A percentile compares a stretch with the other conserved stretches of the same genome.
phyloP scores from a whole-genome alignment of 2,329 filamentous ascomycete genomes.

The Alternaria alternata region DNA sequence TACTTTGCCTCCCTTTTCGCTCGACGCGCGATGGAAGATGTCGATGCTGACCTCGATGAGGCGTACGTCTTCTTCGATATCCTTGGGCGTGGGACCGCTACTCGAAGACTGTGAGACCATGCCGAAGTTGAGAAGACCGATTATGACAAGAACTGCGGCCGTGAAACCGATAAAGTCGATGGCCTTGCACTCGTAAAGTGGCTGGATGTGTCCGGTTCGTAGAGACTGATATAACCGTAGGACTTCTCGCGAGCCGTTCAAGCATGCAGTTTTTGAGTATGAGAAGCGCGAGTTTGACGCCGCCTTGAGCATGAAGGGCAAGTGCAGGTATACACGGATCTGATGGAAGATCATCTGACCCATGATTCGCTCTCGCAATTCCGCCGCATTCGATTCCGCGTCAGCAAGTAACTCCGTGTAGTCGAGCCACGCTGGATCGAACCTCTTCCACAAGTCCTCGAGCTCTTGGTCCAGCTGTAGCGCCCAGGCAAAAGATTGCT shows the following conservation, averaged over 20 bases:
- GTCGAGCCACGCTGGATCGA: slow-evolving; percentile 53
- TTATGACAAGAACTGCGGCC: slow-evolving; percentile 53
- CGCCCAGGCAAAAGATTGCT: slow-evolving; percentile 49
- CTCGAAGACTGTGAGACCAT: slow-evolving; percentile 4
- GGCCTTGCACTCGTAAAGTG: slow-evolving; percentile 57
- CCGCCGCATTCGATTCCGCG: slow-evolving; percentile 44
- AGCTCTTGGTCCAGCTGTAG: slow-evolving; percentile 56
- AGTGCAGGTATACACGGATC: slow-evolving; percentile 55
- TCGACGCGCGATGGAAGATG: slow-evolving; percentile 52
- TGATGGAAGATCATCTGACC: slow-evolving; percentile 57
- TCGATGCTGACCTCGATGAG: slow-evolving; percentile 53
- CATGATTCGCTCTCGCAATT: slow-evolving; percentile 51
- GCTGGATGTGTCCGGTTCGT: slow-evolving; percentile 44
- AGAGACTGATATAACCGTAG: slow-evolving; percentile 52
- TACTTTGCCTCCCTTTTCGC: slow-evolving; percentile 53
- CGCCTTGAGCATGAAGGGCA: slow-evolving; percentile 56
- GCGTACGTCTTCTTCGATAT: slow-evolving; percentile 47
- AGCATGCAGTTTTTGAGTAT: slow-evolving; percentile 51
- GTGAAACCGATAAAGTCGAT: slow-evolving; percentile 59
- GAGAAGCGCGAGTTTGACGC: slow-evolving; percentile 49
- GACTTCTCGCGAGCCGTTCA: slow-evolving; percentile 53
- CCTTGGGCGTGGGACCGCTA: slow-evolving; percentile 27
- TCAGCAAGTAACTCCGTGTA: slow-evolving; percentile 39
- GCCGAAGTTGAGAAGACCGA: slow-evolving; percentile 53
- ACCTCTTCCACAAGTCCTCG: slow-evolving; percentile 48